phyloP scores from a whole-genome alignment of 495 filamentous ascomycete genomes.

The Aspergillus wentii region DNA sequence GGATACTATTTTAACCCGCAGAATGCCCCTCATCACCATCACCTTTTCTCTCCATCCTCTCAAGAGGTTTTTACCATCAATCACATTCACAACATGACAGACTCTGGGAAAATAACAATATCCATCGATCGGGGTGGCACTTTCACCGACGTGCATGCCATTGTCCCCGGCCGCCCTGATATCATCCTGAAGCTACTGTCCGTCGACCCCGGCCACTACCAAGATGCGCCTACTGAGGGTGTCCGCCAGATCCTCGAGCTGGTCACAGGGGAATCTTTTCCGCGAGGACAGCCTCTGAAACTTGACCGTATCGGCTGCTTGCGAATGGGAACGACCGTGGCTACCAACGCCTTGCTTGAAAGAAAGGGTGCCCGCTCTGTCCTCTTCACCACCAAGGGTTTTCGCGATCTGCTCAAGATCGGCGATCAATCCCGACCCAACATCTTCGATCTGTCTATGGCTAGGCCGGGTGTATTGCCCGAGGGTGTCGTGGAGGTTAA shows the following conservation, averaged over 20 bases:
- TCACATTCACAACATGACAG: slow-evolving; percentile 26
- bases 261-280: slow-evolving; percentile 70
- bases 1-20: neutral
- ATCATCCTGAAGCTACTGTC: slow-evolving; percentile 85
- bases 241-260: slow-evolving; percentile 85
- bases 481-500: slow-evolving; percentile 72
- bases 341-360: slow-evolving; percentile 88
- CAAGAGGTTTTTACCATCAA: neutral
- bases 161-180: slow-evolving; percentile 54
- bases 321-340: slow-evolving; percentile 87
- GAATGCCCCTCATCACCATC: too few species aligned
- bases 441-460: slow-evolving; percentile 80
- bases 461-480: slow-evolving; percentile 75
- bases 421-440: slow-evolving; percentile 79
- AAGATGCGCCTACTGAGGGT: slow-evolving; percentile 84
- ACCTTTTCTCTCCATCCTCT: neutral
- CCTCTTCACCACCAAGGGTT: slow-evolving; percentile 87
- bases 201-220: slow-evolving; percentile 85
- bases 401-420: slow-evolving; percentile 85
- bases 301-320: slow-evolving; percentile 78
- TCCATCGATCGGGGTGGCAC: slow-evolving; percentile 58
- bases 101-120: slow-evolving; percentile 34
- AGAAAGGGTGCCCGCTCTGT: slow-evolving; percentile 91
- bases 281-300: slow-evolving; percentile 76
- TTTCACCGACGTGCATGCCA: slow-evolving; percentile 60